Conservation (phyloP, 2,329 filamentous ascomycete genomes). For the Alternaria sp. region DNA sequence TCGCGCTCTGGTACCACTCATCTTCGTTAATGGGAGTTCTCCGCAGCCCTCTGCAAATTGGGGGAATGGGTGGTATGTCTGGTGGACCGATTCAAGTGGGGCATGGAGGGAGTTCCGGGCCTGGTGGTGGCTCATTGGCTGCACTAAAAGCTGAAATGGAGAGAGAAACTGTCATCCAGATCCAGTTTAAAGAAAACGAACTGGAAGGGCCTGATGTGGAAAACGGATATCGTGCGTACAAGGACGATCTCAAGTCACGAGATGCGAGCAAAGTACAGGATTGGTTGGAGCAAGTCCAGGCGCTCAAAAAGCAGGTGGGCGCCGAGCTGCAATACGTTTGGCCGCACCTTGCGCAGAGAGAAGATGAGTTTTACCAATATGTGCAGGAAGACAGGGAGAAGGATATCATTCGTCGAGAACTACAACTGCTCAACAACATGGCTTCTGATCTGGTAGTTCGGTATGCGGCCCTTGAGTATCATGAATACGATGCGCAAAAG, state of each 20-base stretch:
- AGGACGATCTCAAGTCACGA: constrained; percentile 12
- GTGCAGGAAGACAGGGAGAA: constrained; percentile 21
- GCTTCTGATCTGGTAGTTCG: constrained; percentile 9
- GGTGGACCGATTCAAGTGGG: background rate
- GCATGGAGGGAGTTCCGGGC: background rate
- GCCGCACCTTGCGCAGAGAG: constrained; percentile 23
- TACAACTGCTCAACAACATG: constrained; percentile 30
- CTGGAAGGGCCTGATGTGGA: constrained; percentile 28
- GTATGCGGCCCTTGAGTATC: constrained; percentile 23
- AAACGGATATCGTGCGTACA: constrained; percentile 23
- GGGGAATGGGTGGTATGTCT: background rate
- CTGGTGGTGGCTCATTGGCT: background rate
- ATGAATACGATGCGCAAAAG: constrained; percentile 26
- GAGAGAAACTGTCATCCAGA: constrained; percentile 19
- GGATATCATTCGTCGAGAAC: constrained; percentile 20
- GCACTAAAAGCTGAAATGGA: background rate
- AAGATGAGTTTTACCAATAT: constrained; percentile 25
- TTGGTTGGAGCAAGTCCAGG: constrained; percentile 23
- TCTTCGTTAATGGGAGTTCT: constrained; percentile 5
- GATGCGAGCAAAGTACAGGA: constrained; percentile 22
- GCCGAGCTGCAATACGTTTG: constrained; percentile 27
- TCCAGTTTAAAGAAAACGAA: constrained; percentile 24
- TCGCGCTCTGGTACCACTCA: constrained; percentile 16
- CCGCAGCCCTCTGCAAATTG: constrained; percentile 4
- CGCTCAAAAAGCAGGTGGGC: constrained; percentile 11